phyloP scores from a whole-genome alignment of 148 eudicot species.

The Selenicereus undatus region DNA sequence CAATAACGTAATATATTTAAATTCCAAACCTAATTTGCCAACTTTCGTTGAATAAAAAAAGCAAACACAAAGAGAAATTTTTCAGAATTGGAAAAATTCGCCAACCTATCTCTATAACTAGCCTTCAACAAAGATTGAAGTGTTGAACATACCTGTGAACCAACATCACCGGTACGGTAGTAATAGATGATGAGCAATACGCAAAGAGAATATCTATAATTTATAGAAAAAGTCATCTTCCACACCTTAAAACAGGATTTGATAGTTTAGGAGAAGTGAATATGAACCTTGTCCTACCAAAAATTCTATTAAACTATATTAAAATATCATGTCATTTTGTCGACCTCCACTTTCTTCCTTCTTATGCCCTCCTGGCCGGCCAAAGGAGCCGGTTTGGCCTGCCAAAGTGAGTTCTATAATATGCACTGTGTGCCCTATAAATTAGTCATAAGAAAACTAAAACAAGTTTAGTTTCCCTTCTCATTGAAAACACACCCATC shows the following conservation, averaged over 20 bases:
- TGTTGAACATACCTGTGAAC: neutral
- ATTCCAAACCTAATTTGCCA: too few species aligned
- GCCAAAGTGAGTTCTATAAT: neutral
- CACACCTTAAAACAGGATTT: neutral
- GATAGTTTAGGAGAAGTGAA: neutral
- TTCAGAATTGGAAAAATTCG: neutral
- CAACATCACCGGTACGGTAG: neutral
- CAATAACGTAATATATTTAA: too few species aligned
- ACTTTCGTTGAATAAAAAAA: too few species aligned
- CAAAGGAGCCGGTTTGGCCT: slow-evolving; percentile 6
- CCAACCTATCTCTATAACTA: neutral
- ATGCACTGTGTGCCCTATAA: neutral
- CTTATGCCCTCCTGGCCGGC: neutral
- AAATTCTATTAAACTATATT: neutral
- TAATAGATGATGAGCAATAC: neutral
- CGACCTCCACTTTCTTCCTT: neutral
- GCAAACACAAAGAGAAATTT: neutral
- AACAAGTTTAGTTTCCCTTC: too few species aligned
- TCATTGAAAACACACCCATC: too few species aligned
- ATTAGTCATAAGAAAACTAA: too few species aligned
- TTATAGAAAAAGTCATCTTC: neutral
- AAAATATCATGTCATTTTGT: neutral
- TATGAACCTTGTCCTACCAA: neutral
- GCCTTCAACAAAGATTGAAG: neutral
- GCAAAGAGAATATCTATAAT: neutral